phyloP scores from a whole-genome alignment of 805 yeast species.

The Candida methanosorbosa region DNA sequence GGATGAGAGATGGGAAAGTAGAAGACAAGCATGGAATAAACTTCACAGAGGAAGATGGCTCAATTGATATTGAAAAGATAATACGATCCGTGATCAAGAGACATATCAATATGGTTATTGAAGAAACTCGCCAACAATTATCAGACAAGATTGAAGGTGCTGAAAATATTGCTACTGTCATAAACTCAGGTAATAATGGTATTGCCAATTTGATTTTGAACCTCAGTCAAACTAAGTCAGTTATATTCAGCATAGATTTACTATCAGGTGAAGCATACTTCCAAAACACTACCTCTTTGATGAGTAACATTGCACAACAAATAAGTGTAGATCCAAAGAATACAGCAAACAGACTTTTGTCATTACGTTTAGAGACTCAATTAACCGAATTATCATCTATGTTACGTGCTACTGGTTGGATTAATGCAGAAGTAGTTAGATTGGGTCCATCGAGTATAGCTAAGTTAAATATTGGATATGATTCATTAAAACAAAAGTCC shows the following conservation, averaged over 20 bases:
- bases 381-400: slow-evolving; percentile 44
- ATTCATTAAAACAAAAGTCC: slow-evolving; percentile 14
- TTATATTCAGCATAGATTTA: slow-evolving; percentile 22
- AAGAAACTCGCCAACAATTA: slow-evolving; percentile 22
- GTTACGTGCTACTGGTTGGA: slow-evolving; percentile 64
- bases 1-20: slow-evolving; percentile 50
- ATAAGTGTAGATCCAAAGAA: slow-evolving; percentile 19
- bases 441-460: slow-evolving; percentile 29
- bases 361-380: slow-evolving; percentile 39
- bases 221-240: slow-evolving; percentile 20
- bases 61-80: slow-evolving; percentile 28
- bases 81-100: slow-evolving; percentile 28
- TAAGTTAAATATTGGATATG: slow-evolving; percentile 28
- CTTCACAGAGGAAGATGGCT: slow-evolving; percentile 22
- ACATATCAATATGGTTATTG: slow-evolving; percentile 30
- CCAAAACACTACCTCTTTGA: slow-evolving; percentile 34
- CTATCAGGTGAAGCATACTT: slow-evolving; percentile 35
- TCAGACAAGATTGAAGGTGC: slow-evolving; percentile 18
- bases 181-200: slow-evolving; percentile 4
- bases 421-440: slow-evolving; percentile 43
- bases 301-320: slow-evolving; percentile 23
- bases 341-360: slow-evolving; percentile 28
- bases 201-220: slow-evolving; percentile 17
- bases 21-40: slow-evolving; percentile 14
- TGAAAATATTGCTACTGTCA: slow-evolving; percentile 20